Evolutionary conservation across 345 rosid species (phyloP).

Genomic region (Euphorbia pulcherrima): DNA sequence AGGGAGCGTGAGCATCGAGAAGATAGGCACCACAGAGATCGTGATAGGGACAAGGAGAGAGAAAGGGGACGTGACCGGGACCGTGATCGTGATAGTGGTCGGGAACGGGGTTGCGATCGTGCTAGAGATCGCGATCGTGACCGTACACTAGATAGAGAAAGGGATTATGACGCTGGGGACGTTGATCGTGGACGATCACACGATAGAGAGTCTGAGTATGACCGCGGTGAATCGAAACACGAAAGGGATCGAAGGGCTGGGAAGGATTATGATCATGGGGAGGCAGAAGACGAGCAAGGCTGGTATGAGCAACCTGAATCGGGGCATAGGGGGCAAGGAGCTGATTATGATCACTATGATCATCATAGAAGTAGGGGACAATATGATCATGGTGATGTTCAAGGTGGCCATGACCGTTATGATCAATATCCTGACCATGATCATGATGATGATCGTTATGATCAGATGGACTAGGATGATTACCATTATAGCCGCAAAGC

Average conservation of each 20-base stretch:
- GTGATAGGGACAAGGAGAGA: constrained; percentile 63
- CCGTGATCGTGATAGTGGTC: constrained; percentile 38
- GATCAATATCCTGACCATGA: constrained; percentile 52
- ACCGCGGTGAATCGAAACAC: constrained; percentile 54
- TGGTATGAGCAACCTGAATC: constrained; percentile 54
- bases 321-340: constrained; percentile 45
- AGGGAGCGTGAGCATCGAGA: constrained; percentile 80
- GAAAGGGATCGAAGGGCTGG: constrained; percentile 52
- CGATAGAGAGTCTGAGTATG: constrained; percentile 61
- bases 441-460: constrained; percentile 50
- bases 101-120: constrained; percentile 25
- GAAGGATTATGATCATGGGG: constrained; percentile 53
- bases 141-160: constrained; percentile 21
- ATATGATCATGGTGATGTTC: constrained; percentile 35
- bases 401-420: constrained; percentile 55
- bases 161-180: constrained; percentile 26
- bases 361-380: constrained; percentile 43
- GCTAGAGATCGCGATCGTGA: constrained; percentile 54
- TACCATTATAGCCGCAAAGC: constrained; percentile 47
- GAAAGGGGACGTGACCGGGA: constrained; percentile 54
- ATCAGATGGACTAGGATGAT: constrained; percentile 58
- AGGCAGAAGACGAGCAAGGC: constrained; percentile 48
- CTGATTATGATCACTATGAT: constrained; percentile 51
- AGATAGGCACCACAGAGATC: constrained; percentile 75
- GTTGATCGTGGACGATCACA: constrained; percentile 53